Conservation (phyloP, 306 rosid genomes). For the Ormosia semicastrata region DNA sequence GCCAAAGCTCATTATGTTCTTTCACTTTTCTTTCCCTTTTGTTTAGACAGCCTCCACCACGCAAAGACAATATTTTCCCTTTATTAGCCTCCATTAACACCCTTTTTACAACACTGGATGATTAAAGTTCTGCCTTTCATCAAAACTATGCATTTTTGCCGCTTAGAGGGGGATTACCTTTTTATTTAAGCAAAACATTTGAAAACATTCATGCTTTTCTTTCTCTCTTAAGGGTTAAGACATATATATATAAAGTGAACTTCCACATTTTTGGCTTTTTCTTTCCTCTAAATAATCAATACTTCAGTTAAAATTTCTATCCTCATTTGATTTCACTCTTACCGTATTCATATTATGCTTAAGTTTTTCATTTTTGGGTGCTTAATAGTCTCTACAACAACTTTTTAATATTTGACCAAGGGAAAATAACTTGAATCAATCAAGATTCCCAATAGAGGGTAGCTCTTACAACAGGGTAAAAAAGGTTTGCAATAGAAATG, state of each 20-base stretch:
- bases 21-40: constrained; percentile 6
- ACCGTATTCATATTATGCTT: neutral
- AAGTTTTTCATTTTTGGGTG: neutral
- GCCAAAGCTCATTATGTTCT: constrained; percentile 8
- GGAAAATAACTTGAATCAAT: neutral
- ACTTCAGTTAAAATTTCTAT: neutral
- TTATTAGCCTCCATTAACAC: neutral
- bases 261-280: neutral
- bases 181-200: neutral
- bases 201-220: neutral
- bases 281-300: neutral
- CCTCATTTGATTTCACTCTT: neutral
- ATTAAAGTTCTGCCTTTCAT: neutral
- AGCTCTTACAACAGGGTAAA: too few relatives aligned
- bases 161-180: neutral
- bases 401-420: neutral
- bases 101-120: neutral
- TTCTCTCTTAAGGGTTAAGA: neutral
- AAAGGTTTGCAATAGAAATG: neutral
- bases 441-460: neutral
- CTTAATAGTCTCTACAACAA: neutral
- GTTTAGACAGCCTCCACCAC: neutral
- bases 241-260: too few relatives aligned
- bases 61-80: constrained; percentile 25
- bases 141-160: neutral